These are phyloP conservation scores for Penicillium daleae DNA, from an alignment of 495 filamentous ascomycete genomes.

Conservation along the genomic window DNA sequence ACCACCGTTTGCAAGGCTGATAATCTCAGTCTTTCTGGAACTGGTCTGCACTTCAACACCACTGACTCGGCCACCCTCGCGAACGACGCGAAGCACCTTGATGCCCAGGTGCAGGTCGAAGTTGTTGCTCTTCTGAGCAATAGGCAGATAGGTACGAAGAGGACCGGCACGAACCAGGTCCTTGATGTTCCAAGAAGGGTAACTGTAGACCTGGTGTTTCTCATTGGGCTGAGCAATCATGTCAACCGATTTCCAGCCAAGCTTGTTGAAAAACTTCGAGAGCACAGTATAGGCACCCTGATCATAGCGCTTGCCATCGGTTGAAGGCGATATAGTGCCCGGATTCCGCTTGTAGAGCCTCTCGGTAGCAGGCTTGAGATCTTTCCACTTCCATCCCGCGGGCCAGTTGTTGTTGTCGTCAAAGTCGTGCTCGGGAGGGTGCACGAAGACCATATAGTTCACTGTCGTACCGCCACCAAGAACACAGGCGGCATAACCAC, in stretches of 20 bases:
- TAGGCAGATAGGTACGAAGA: constrained; percentile 72
- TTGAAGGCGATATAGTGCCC: constrained; percentile 67
- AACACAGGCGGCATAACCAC: constrained; percentile 76
- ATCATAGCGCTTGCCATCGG: constrained; percentile 69
- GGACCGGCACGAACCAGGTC: constrained; percentile 72
- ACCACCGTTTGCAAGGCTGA: constrained; percentile 62
- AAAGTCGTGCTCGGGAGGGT: constrained; percentile 65
- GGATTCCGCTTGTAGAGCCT: constrained; percentile 71
- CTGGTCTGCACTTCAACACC: constrained; percentile 69
- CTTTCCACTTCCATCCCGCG: constrained; percentile 67
- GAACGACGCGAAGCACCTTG: constrained; percentile 66
- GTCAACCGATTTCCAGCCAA: constrained; percentile 65
- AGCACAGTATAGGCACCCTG: constrained; percentile 68
- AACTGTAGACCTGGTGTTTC: constrained; percentile 69
- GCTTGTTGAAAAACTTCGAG: constrained; percentile 52
- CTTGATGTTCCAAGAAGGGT: constrained; percentile 71
- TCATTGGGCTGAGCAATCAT: constrained; percentile 61
- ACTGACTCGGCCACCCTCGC: constrained; percentile 61
- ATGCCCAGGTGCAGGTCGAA: constrained; percentile 71
- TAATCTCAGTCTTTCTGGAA: constrained; percentile 60
- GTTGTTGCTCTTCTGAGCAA: constrained; percentile 61
- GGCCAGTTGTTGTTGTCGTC: constrained; percentile 76
- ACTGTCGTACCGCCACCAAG: constrained; percentile 78
- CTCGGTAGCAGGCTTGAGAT: constrained; percentile 59
- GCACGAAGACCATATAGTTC: constrained; percentile 67